Evolutionary conservation across 2,329 filamentous ascomycete genomes (phyloP), one percentile per base, ranked within the genome.

Genomic region (Cladophialophora chaetospira): DNA sequence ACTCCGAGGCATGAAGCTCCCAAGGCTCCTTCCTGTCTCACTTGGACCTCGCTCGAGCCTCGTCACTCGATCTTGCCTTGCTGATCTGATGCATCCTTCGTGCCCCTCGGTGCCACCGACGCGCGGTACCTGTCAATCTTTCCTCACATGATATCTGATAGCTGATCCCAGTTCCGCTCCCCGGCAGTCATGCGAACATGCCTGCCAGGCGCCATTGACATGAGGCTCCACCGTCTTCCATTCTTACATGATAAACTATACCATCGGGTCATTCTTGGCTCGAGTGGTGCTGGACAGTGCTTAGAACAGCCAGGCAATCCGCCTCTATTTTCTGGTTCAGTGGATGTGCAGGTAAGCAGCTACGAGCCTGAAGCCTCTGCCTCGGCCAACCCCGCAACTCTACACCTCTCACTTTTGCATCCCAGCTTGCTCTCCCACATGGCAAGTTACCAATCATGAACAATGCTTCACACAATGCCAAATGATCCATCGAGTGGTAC

Each of bases 41-140:
- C 13, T 38, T 15, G 6, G 5, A 21, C 11, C 10, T 17, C n/a
- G 23, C 13, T 49, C 23, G 11, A 5, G 10, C 31, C 26, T n/a
- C 17, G n/a, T 26, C 26, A 23, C 31, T 26, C 17, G 13, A 38
- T 38, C 31, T 49, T 49, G 46, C 23, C n/a, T 33, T 33, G 11
- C 17, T 23, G 19, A 35, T 49, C 35, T 47, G n/a, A 23, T 35
- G 19, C n/a, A n/a, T n/a, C n/a, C n/a, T n/a, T n/a, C n/a, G n/a
- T n/a, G n/a, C n/a, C n/a, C n/a, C n/a, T n/a, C n/a, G n/a, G n/a
- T n/a, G n/a, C n/a, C n/a, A n/a, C n/a, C n/a, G n/a, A n/a, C n/a
- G 25, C 31, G 23, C 10, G 17, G 46, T 49, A 21, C 46, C 46
- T 49, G 46, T 17, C 46, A 49, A 49, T 28, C 46, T 10, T 17